Base-by-base conservation (phyloP, 2,329 filamentous ascomycete species). In the Pseudophaeomoniella oleicola region DNA sequence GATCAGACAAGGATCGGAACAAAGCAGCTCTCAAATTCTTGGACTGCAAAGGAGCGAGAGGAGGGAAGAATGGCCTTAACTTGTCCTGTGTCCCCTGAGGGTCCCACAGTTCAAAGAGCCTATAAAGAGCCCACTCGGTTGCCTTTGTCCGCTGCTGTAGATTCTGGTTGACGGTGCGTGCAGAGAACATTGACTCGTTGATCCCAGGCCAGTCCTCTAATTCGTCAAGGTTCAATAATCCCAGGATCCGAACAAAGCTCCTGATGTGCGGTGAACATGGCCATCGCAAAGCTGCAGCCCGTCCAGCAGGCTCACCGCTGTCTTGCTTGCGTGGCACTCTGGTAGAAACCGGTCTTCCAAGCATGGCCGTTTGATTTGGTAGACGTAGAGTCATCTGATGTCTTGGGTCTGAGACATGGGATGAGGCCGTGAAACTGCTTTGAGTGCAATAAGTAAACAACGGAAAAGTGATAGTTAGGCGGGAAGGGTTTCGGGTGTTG, bases 91-190 rank as follows among this genome's bases (percentile, higher is more conserved):
- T 73, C 48, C 83, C 80, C 9, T 79, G 72, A 0, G 74, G 71
- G 51, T 94, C 82, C 80, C 85, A 94, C 3, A 92, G 62, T 27
- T 71, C 67, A 55, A 94, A 94, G 11, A 98, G 69, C 36, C 83
- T 78, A 56, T 81, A 94, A n/a, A 96, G 64, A 1, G 80, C 75
- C 85, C 88, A 96, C 63, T 98, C 90, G 27, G 87, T 75, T 41
- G 75, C 75, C 47, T 82, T 76, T 27, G 93, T 77, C 37, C 88
- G 75, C 56, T 79, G 80, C 59, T 88, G 90, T 56, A 88, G 81
- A 37, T 81, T 81, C 43, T 79, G 76, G 34, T 70, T 68, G 0
- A 69, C 70, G 48, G 82, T 72, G 39, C 69, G 76, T 3, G 68
- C 64, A 3, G 74, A 72, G 52, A 96, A 84, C 2, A 80, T 81